Evolutionary conservation across 495 filamentous ascomycete species (phyloP), one percentile per base, ranked within the genome.

Genomic region (Neurospora sp.): DNA sequence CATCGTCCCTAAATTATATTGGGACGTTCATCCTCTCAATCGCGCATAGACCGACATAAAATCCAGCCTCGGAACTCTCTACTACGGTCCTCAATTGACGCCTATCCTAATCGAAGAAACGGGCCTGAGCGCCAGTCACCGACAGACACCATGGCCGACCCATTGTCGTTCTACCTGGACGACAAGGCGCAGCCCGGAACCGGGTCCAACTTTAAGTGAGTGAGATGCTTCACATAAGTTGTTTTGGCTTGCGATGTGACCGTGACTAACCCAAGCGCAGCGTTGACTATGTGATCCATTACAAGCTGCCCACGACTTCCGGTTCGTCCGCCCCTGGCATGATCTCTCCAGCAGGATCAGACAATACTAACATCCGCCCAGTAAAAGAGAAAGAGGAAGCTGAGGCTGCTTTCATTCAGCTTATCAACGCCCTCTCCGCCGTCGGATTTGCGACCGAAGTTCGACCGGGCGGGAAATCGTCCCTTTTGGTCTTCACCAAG

Each of bases 271-370:
- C 37, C 16, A 35, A 37, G 61, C 69, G 35, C 70, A 85, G 91
- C 77, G 94, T 97, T 74, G 96, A 99, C 87, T 99, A 97, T 85
- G 94, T 98, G 74, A 90, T 99, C 73, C 86, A 87, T 72, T 98
- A 94, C 81, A 85, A 88, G 69, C 91, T 97, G 76, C 86, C 87
- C 41, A 84, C 86, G 38, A 86, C 84, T 35, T 65, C 53, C 59
- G 86, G 93, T 93, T 80, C 76, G 86, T 76, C 35, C 1, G 31
- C 69, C 68, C 16, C 68, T 8, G 22, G 53, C 53, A 31, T 65
- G 27, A 65, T 27, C 53, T 65, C 27, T 35, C 53, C 12, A 65
- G 27, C 27, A 27, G 31, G 1, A 65, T 37, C 53, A 65, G 53
- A 37, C 40, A 18, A 8, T 31, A 14, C 65, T 61, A 27, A 40